Conservation (phyloP, 2,329 filamentous ascomycete genomes). For the Capronia epimyces region DNA sequence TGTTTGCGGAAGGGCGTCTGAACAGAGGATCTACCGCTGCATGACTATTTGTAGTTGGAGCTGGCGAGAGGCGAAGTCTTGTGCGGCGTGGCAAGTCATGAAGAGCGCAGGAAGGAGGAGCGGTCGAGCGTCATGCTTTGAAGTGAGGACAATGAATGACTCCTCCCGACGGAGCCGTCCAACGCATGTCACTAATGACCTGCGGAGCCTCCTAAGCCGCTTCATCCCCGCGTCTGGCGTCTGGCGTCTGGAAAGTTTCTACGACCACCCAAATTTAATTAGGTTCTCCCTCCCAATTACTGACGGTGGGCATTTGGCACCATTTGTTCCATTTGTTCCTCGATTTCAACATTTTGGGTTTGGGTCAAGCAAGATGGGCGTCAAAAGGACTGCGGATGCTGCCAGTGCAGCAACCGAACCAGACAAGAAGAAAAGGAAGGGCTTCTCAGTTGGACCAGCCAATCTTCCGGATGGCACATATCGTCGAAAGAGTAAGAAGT, state of each 20-base stretch:
- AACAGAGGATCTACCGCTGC: not conserved
- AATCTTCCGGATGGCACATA: conserved; percentile 88
- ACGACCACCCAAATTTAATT: too few species aligned
- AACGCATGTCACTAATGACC: not conserved
- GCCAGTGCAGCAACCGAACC: conserved; percentile 19
- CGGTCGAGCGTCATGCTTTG: not conserved
- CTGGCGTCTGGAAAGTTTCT: too few species aligned
- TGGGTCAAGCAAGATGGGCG: conserved; percentile 6
- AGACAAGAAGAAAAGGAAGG: conserved; percentile 46
- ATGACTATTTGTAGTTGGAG: not conserved
- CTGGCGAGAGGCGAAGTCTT: not conserved
- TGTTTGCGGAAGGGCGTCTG: not conserved
- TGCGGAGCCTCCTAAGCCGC: too few species aligned
- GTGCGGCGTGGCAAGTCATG: not conserved
- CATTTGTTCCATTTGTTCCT: not conserved
- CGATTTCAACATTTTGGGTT: not conserved
- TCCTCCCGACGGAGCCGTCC: not conserved
- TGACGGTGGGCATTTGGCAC: too few species aligned
- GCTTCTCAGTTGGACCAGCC: conserved; percentile 80
- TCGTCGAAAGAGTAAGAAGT: conserved; percentile 64
- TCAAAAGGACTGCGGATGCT: conserved; percentile 53
- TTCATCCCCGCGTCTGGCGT: too few species aligned
- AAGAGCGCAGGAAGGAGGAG: not conserved
- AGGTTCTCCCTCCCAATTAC: too few species aligned
- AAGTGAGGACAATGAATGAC: not conserved